These are phyloP conservation scores for Barbatosphaeria neglecta DNA, from an alignment of 495 filamentous ascomycete species.

Conservation along the genomic window DNA sequence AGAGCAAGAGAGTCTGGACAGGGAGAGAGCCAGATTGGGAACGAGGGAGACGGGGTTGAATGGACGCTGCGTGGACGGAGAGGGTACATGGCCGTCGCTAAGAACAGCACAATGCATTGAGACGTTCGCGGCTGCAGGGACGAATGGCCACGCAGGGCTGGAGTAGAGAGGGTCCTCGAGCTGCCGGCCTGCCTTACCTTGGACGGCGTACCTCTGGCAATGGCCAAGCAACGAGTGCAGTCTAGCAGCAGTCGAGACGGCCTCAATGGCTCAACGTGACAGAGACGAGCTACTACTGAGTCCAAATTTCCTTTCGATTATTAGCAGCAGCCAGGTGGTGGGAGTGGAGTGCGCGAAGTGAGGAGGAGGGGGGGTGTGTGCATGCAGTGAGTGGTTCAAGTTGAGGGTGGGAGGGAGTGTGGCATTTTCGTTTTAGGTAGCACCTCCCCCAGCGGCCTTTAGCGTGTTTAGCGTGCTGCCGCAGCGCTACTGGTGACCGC, in stretches of 20 bases:
- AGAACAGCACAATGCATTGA: slow-evolving; percentile 14
- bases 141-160: not conserved
- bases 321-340: not conserved
- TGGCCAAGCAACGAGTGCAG: not conserved
- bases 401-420: not conserved
- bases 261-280: not conserved
- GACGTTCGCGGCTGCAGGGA: slow-evolving; percentile 4
- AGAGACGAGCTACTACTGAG: not conserved
- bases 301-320: not conserved
- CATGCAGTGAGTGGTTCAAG: no score
- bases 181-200: not conserved
- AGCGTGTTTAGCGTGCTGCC: no score
- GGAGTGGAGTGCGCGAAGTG: not conserved
- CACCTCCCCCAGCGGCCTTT: no score
- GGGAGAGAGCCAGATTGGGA: not conserved
- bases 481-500: no score
- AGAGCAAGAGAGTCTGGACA: no score
- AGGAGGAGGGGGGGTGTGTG: not conserved
- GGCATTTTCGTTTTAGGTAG: not conserved
- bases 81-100: slow-evolving; percentile 1
- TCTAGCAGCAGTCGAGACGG: not conserved
- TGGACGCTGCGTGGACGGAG: not conserved
- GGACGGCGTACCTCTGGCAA: not conserved
- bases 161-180: not conserved
- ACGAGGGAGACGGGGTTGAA: not conserved